These are phyloP conservation scores for Tetrapisispora taiwanensis DNA, from an alignment of 805 yeast species.

Conservation along the genomic window DNA sequence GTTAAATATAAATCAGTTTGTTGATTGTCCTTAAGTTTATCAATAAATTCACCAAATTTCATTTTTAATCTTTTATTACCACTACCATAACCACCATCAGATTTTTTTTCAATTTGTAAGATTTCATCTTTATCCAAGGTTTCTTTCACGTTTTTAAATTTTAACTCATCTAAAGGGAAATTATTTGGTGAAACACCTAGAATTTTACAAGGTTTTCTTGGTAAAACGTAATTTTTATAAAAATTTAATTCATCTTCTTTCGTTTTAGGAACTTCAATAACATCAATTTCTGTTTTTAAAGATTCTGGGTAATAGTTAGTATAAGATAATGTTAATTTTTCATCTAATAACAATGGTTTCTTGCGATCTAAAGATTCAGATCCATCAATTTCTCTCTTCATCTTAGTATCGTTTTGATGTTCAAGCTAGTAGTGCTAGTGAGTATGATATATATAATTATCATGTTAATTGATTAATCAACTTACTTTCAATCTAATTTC, in stretches of 20 bases:
- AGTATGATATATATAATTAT: too few species aligned
- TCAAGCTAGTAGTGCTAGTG: too few species aligned
- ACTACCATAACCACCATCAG: conserved; percentile 57
- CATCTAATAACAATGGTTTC: conserved; percentile 5
- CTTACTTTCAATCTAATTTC: too few species aligned
- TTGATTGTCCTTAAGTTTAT: conserved; percentile 27
- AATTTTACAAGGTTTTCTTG: conserved; percentile 44
- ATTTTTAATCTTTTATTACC: conserved; percentile 45
- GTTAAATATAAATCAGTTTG: conserved; percentile 49
- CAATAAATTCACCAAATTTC: conserved; percentile 38
- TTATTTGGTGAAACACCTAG: conserved; percentile 29
- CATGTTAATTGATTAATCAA: too few species aligned
- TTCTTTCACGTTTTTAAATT: conserved; percentile 28
- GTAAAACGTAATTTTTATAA: conserved; percentile 31
- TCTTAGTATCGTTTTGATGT: background rate
- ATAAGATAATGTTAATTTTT: conserved; percentile 9
- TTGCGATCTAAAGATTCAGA: background rate
- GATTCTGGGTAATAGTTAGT: conserved; percentile 12
- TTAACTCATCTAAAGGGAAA: conserved; percentile 29
- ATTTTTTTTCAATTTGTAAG: conserved; percentile 50
- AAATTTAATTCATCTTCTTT: conserved; percentile 24
- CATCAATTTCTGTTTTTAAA: conserved; percentile 8
- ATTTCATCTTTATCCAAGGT: conserved; percentile 30
- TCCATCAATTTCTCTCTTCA: background rate
- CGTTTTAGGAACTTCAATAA: conserved; percentile 14